Base-by-base conservation (phyloP, 345 rosid genomes). In the Ceriops zippeliana region DNA sequence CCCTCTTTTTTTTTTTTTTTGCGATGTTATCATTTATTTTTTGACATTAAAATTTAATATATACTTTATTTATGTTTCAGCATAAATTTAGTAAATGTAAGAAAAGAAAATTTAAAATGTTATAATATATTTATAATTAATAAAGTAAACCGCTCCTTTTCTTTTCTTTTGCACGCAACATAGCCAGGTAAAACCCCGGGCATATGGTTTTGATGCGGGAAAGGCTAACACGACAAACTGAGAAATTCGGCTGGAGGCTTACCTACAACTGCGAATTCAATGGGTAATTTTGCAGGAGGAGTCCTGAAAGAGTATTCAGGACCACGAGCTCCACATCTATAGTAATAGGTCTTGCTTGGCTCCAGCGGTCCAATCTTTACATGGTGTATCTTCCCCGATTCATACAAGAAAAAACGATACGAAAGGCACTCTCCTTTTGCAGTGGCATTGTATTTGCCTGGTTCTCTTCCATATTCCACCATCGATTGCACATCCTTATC, bases 191-290 rank as follows among this genome's bases (percentile, higher is more conserved):
- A 38, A 38, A 9, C 15, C 4, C 46, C 10, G 11, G 46, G 15
- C 15, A 38, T 38, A 38, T 38, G 46, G 46, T 38, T 11, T 38
- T 38, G 46, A 38, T 2, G 9, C 11, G 16, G 46, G 46, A 13
- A 42, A 13, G 49, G 49, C 17, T 42, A 42, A 42, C 49, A 68
- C 20, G 6, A 8, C 27, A 17, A 15, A n/a, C 20, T 5, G 19
- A 47, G 3, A 68, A 38, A 1, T 20, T 19, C 2, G 28, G 13
- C 22, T 5, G 34, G 61, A n/a, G 1, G 60, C 85, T 58, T 73
- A 93, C 98, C 98, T 5, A 76, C 87, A 9, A 91, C 81, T 7
- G 78, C 97, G 69, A 93, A 91, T 65, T 93, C 97, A 38, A 89
- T 54, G 6, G 96, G 98, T 54, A 86, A 84, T 46, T 65, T 52